A percentile compares a stretch with the other conserved stretches of the same genome.
phyloP scores from a whole-genome alignment of 2,329 filamentous ascomycete species.

The Bipolaris gigantea region DNA sequence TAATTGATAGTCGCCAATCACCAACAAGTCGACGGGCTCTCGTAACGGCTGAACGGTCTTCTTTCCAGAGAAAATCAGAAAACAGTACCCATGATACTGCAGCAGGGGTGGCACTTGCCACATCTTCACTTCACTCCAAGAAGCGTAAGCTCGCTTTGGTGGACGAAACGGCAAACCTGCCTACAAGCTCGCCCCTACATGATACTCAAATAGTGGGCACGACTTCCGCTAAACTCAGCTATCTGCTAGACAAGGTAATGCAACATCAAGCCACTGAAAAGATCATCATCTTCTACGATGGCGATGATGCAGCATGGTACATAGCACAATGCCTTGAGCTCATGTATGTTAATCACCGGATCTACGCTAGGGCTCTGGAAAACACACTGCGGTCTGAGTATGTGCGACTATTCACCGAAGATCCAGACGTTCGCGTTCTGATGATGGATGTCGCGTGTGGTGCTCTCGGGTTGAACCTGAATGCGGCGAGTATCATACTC shows the following conservation, averaged over 20 bases:
- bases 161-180: constrained; percentile 36
- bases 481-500: constrained; percentile 79
- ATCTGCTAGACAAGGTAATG: constrained; percentile 74
- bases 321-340: constrained; percentile 81
- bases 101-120: background rate
- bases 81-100: background rate
- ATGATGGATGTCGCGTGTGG: constrained; percentile 92
- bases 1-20: constrained; percentile 43
- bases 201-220: constrained; percentile 72
- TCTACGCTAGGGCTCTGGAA: constrained; percentile 67
- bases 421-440: constrained; percentile 70
- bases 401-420: constrained; percentile 75
- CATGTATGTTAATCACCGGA: constrained; percentile 62
- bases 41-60: constrained; percentile 22
- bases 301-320: constrained; percentile 83
- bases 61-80: constrained; percentile 22
- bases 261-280: constrained; percentile 73
- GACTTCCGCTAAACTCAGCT: constrained; percentile 82
- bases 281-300: constrained; percentile 90
- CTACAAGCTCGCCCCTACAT: constrained; percentile 57
- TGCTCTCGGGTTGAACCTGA: constrained; percentile 84
- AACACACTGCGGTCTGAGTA: constrained; percentile 70
- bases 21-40: constrained; percentile 33
- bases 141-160: constrained; percentile 39
- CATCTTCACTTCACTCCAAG: constrained; percentile 24